Percentiles rank a stretch among this genome's conserved stretches.
Evolutionary conservation across 2,329 filamentous ascomycete genomes (phyloP).

Genomic region (Diaporthe batatas): DNA sequence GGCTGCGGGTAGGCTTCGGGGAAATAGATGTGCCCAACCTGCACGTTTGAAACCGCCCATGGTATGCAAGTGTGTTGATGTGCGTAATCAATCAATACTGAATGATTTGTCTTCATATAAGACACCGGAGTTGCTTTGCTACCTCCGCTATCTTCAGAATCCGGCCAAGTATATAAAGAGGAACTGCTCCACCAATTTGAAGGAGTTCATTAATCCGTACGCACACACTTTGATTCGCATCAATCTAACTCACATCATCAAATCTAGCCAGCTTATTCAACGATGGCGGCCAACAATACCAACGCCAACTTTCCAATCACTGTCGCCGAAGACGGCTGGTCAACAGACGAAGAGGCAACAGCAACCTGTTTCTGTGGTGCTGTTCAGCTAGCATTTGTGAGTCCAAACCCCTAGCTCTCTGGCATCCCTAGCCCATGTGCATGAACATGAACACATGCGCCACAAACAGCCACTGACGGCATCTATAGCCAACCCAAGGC

Average conservation of each 20-base stretch:
- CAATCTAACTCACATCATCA: neutral
- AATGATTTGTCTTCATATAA: neutral
- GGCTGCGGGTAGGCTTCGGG: neutral
- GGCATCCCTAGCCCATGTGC: neutral
- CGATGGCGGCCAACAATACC: conserved; percentile 45
- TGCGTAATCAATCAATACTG: neutral
- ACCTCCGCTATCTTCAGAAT: neutral
- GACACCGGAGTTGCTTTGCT: neutral
- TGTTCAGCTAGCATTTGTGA: conserved; percentile 67
- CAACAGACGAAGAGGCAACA: conserved; percentile 62
- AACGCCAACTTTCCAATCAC: conserved; percentile 56
- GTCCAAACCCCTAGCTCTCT: conserved; percentile 43
- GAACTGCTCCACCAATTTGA: neutral
- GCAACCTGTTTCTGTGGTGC: conserved; percentile 71
- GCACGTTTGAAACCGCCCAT: neutral
- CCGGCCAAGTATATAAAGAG: neutral
- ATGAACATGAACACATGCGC: neutral
- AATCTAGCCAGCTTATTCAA: neutral
- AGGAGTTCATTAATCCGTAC: neutral
- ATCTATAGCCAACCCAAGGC: conserved; percentile 58
- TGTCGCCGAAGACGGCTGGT: conserved; percentile 58
- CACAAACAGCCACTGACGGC: neutral
- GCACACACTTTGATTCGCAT: neutral
- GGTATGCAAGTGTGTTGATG: neutral
- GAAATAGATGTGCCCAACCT: neutral